phyloP scores from a whole-genome alignment of 306 rosid species.

The Dryas drummondii region DNA sequence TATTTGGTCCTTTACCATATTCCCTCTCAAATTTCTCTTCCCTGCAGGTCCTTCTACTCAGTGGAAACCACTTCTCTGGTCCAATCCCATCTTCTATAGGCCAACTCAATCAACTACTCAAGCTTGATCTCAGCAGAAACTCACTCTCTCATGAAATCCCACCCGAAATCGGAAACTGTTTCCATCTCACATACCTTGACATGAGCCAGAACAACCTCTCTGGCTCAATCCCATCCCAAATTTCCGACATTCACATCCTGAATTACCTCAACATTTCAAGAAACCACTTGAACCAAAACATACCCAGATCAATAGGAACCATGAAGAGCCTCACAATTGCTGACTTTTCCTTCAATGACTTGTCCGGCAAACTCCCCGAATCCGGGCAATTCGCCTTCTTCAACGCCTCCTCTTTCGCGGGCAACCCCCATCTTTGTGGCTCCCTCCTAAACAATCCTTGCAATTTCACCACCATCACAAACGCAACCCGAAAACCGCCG shows the following conservation, averaged over 20 bases:
- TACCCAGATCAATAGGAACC: constrained; percentile 60
- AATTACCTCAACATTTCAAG: constrained; percentile 67
- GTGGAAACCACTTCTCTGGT: constrained; percentile 74
- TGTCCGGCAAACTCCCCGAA: constrained; percentile 73
- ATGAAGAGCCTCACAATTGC: constrained; percentile 86
- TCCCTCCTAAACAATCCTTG: constrained; percentile 70
- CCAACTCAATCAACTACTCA: constrained; percentile 52
- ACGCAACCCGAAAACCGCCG: constrained; percentile 17
- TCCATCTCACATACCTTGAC: constrained; percentile 71
- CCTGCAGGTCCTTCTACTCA: constrained; percentile 59
- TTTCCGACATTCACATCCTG: constrained; percentile 58
- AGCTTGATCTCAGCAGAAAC: constrained; percentile 71
- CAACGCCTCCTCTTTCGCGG: constrained; percentile 77
- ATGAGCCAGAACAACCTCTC: constrained; percentile 92
- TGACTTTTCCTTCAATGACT: constrained; percentile 89
- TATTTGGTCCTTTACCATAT: constrained; percentile 64
- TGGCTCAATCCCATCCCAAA: constrained; percentile 56
- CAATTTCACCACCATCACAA: constrained; percentile 45
- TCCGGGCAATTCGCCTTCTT: constrained; percentile 76
- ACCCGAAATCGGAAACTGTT: constrained; percentile 50
- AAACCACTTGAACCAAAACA: constrained; percentile 63
- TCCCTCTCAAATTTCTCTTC: constrained; percentile 69
- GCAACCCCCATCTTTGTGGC: constrained; percentile 78
- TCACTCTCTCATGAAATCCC: constrained; percentile 62
- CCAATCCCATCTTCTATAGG: constrained; percentile 73